Evolutionary conservation across 192 early-diverging fungal genomes (phyloP).

Genomic region (Phycomyces nitens): DNA sequence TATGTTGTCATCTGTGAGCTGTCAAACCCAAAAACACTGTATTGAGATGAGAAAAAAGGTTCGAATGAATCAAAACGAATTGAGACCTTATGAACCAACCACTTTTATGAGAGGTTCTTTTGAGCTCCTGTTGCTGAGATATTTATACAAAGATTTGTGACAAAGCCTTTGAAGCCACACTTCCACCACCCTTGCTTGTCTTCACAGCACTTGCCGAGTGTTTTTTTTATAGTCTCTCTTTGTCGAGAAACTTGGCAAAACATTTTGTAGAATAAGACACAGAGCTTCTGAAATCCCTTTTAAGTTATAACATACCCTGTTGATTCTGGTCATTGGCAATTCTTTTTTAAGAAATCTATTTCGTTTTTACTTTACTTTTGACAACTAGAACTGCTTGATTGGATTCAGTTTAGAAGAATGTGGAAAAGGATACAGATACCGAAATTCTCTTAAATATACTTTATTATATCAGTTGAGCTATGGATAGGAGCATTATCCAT

Average conservation of each 20-base stretch:
- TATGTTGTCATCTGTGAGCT: too few relatives aligned
- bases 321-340: slow-evolving; percentile 13
- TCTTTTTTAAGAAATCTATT: slow-evolving; percentile 22
- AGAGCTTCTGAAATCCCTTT: slow-evolving; percentile 16
- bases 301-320: slow-evolving; percentile 15
- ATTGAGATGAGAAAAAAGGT: too few relatives aligned
- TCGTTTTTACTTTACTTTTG: slow-evolving; percentile 23
- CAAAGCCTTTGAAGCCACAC: too few relatives aligned
- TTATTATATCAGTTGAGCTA: slow-evolving; percentile 19
- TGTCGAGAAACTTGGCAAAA: slow-evolving; percentile 7
- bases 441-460: slow-evolving; percentile 20
- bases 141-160: too few relatives aligned
- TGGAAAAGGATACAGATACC: slow-evolving; percentile 25
- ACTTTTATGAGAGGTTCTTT: too few relatives aligned
- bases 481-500: slow-evolving; percentile 27
- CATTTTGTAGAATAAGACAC: slow-evolving; percentile 19
- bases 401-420: slow-evolving; percentile 35
- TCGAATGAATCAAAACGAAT: too few relatives aligned
- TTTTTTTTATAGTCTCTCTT: slow-evolving; percentile 7
- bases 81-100: too few relatives aligned
- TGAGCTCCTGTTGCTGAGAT: too few relatives aligned
- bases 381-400: slow-evolving; percentile 34
- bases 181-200: too few relatives aligned
- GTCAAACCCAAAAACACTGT: too few relatives aligned
- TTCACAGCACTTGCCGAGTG: too few relatives aligned